Base-by-base conservation (phyloP, 129 eudicot species). In the Lonicera japonica region DNA sequence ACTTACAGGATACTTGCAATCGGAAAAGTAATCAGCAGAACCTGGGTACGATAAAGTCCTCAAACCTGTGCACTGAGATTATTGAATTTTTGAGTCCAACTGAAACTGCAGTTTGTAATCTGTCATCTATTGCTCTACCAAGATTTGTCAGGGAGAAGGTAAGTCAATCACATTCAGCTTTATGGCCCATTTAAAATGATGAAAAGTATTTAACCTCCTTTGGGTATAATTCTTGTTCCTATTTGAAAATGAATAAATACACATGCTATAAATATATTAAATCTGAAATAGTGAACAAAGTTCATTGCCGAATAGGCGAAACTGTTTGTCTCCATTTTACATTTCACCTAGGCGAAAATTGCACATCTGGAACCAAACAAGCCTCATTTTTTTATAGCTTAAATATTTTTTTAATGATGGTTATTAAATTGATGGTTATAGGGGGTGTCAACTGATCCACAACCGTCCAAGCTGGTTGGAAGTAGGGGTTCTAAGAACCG, bases 11-110 rank as follows among this genome's bases (percentile, higher is more conserved):
- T 50, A 47, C 88, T 25, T 85, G 94, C 73, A 85, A 85, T 23
- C 62, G 84, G 52, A 84, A 84, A 70, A 84, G 87, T 73, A 84
- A 84, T 66, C 92, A 80, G 70, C 81, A 80, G 78, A 84, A 81
- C 50, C 60, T 80, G 24, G 92, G 84, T 17, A 74, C 92, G 22
- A 84, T 84, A 11, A 80, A 84, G 24, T 84, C 78, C 55, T 84
- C 87, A 8, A 84, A 77, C 70, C 50, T 84, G 64, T 77, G 84
- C 62, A 77, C 92, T 41, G 92, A 84, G 78, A 80, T 84, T 39
- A 60, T 84, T 61, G 75, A 84, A 73, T 84, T 71, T 66, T 19
- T 87, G 36, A 84, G 92, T 73, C 84, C 87, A 38, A 60, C 75
- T 1, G 92, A 84, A 69, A 84, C 92, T 41, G 84, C 92, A 29